Evolutionary conservation across 2,329 filamentous ascomycete species (phyloP), one percentile per base, ranked within the genome.

Genomic region (Hortaea sp.): DNA sequence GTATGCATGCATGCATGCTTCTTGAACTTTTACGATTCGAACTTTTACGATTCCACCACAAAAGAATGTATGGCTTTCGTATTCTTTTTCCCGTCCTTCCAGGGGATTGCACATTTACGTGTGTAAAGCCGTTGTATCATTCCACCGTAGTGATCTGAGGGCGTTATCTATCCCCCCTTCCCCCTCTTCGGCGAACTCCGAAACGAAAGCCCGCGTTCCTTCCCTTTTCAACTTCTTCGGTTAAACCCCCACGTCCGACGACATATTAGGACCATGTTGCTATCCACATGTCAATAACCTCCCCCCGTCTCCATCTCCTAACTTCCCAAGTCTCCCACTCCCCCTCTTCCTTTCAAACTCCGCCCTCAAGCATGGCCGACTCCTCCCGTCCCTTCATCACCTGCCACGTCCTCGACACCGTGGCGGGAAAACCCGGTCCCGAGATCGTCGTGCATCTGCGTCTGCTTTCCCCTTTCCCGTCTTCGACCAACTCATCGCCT

Each of bases 351-450:
- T 3, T 35, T 35, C 32, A 9, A 35, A 32, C 13, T 37, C n/a
- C 13, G 9, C 32, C 42, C 29, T 27, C 32, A 11, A 29, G 0
- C 10, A 27, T 9, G 5, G 11, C 32, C 4, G 13, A 9, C 32
- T 49, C 57, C 35, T 38, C 50, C 43, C 57, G 56, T 63, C 72
- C 63, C 55, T 79, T 78, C 61, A 90, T 92, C 60, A 90, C 86
- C 65, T 90, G 85, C 72, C 86, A 92, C 72, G 78, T 89, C 66
- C 85, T 92, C 64, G 85, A 92, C 73, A 90, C 85, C 7, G 77
- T 80, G n/a, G 70, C 76, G 50, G 86, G 86, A 60, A 75, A 75
- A 47, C 86, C 86, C 20, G 86, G 79, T 11, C 66, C 73, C 47
- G 71, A 73, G 51, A 77, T 92, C 57, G 73, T 74, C 53, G 84